Conservation (phyloP, 768 basidiomycete species). For the Suillus plorans region DNA sequence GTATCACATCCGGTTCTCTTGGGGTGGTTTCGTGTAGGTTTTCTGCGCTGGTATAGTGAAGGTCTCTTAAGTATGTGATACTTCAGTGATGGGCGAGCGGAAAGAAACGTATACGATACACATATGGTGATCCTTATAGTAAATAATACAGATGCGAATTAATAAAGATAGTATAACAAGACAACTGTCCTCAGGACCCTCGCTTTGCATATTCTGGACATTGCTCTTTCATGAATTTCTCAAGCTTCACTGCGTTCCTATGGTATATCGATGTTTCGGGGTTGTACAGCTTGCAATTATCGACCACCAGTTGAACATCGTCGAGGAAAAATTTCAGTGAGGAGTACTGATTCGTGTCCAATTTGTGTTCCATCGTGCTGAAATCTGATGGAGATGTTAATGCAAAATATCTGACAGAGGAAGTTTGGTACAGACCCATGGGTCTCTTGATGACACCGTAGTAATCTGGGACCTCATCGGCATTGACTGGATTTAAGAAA, state of each 20-base stretch:
- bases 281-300: conserved; percentile 90
- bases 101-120: background rate
- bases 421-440: conserved; percentile 70
- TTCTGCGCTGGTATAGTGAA: background rate
- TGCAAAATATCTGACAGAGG: background rate
- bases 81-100: background rate
- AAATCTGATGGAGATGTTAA: conserved; percentile 55
- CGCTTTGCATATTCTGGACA: conserved; percentile 31
- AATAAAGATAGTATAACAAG: conserved; percentile 8
- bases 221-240: conserved; percentile 68
- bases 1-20: background rate
- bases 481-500: conserved; percentile 79
- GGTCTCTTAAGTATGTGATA: no score
- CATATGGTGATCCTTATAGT: background rate
- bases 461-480: conserved; percentile 82
- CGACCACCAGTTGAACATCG: conserved; percentile 83
- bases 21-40: background rate
- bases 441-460: conserved; percentile 86
- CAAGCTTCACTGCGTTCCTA: conserved; percentile 82
- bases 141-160: conserved; percentile 2
- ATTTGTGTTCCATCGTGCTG: conserved; percentile 82
- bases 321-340: conserved; percentile 70
- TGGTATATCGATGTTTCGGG: conserved; percentile 76
- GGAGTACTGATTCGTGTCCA: conserved; percentile 84
- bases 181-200: conserved; percentile 2